These are phyloP conservation scores for Pseudogymnoascus sp. DNA, from an alignment of 2,329 filamentous ascomycete genomes.

Conservation along the genomic window DNA sequence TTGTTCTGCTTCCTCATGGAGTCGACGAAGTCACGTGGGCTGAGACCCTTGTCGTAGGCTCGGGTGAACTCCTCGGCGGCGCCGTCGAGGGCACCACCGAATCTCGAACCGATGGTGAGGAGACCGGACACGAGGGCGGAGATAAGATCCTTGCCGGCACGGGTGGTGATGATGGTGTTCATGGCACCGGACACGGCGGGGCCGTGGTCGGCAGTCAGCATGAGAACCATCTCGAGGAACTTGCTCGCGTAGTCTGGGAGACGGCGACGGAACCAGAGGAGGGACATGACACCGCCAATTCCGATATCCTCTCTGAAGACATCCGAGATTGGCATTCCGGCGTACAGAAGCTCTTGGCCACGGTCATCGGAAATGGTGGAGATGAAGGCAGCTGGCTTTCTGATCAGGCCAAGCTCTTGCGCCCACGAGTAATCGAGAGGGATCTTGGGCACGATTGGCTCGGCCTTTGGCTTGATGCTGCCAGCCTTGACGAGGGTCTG, in stretches of 20 bases:
- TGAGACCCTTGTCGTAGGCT: conserved; percentile 95
- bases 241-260: conserved; percentile 94
- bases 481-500: conserved; percentile 78
- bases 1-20: conserved; percentile 99
- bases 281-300: conserved; percentile 99
- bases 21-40: conserved; percentile 97
- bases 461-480: conserved; percentile 74
- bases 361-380: conserved; percentile 99
- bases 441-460: conserved; percentile 96
- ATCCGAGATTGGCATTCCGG: conserved; percentile 99
- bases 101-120: conserved; percentile 93
- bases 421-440: conserved; percentile 99
- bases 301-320: conserved; percentile 98
- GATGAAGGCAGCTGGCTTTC: conserved; percentile 99
- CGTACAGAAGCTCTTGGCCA: conserved; percentile 97
- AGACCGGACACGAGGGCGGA: conserved; percentile 92
- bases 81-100: conserved; percentile 96
- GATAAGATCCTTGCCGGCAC: conserved; percentile 98
- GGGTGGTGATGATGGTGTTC: conserved; percentile 99
- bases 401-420: conserved; percentile 97
- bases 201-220: conserved; percentile 98
- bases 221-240: conserved; percentile 99
- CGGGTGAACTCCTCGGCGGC: conserved; percentile 98
- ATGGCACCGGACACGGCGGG: conserved; percentile 98
- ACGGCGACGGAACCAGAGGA: conserved; percentile 98